These are phyloP conservation scores for Reticulascus tulasneorum DNA, from an alignment of 2,329 filamentous ascomycete species.

Conservation along the genomic window DNA sequence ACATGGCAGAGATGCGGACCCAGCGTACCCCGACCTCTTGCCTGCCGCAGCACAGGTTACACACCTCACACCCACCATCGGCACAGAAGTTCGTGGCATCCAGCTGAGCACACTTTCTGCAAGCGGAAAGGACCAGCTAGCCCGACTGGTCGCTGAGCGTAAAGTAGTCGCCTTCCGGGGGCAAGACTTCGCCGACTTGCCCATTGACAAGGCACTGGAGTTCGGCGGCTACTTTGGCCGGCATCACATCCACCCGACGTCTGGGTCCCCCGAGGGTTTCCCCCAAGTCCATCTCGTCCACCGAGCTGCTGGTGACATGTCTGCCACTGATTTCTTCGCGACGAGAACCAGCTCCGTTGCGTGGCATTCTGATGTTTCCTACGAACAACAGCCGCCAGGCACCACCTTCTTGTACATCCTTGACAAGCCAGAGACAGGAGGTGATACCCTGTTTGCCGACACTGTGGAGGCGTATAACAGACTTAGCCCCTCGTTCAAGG, in stretches of 20 bases:
- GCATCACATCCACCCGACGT: conserved; percentile 70
- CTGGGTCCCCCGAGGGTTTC: conserved; percentile 60
- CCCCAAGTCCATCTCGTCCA: conserved; percentile 68
- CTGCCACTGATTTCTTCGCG: conserved; percentile 55
- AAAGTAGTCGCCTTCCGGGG: conserved; percentile 67
- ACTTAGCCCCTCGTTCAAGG: conserved; percentile 72
- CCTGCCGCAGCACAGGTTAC: conserved; percentile 38
- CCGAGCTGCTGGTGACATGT: conserved; percentile 49
- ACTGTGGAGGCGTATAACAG: conserved; percentile 77
- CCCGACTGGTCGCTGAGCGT: conserved; percentile 60
- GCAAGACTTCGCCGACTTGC: conserved; percentile 59
- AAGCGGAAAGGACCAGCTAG: conserved; percentile 62
- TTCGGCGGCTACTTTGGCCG: conserved; percentile 65
- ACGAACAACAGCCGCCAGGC: conserved; percentile 82
- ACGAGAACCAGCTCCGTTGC: conserved; percentile 75
- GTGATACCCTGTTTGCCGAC: conserved; percentile 81
- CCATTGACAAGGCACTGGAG: conserved; percentile 60
- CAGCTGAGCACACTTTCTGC: conserved; percentile 60
- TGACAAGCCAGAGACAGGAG: conserved; percentile 75
- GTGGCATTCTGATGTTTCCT: conserved; percentile 87
- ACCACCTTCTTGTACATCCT: conserved; percentile 87
- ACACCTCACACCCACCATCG: conserved; percentile 61
- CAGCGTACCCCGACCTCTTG: conserved; percentile 57
- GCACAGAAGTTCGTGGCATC: conserved; percentile 58
- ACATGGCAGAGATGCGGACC: conserved; percentile 62